Evolutionary conservation across 1,284 basidiomycete species (phyloP).

Genomic region (Chiua sp.): DNA sequence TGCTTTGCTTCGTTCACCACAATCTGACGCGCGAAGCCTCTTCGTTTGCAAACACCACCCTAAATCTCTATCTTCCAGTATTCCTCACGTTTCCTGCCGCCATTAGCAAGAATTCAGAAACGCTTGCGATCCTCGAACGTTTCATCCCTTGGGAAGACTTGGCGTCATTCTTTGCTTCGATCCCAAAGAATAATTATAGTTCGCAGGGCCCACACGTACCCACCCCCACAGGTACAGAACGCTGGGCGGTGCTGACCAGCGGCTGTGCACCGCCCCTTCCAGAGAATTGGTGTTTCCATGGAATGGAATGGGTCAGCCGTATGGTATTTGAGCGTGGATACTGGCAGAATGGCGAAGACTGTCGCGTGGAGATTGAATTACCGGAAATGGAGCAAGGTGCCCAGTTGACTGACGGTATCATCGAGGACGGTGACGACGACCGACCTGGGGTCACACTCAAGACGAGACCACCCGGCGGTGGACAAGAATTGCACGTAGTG

Average conservation of each 20-base stretch:
- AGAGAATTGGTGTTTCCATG: constrained; percentile 96
- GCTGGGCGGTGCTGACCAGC: constrained; percentile 66
- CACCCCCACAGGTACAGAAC: constrained; percentile 37
- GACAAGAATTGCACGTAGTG: constrained; percentile 77
- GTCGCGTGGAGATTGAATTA: constrained; percentile 80
- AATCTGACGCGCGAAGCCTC: constrained; percentile 67
- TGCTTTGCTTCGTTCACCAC: constrained; percentile 76
- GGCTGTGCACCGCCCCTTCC: constrained; percentile 77
- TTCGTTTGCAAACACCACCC: constrained; percentile 57
- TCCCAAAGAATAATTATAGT: constrained; percentile 62
- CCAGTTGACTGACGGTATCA: constrained; percentile 74
- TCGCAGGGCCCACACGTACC: constrained; percentile 45
- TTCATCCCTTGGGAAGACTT: constrained; percentile 88
- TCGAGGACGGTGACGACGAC: constrained; percentile 75
- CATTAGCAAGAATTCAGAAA: constrained; percentile 66
- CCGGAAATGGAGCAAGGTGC: constrained; percentile 65
- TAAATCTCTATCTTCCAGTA: constrained; percentile 89
- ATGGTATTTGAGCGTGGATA: constrained; percentile 91
- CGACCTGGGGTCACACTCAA: constrained; percentile 37
- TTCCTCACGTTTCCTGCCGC: constrained; percentile 90
- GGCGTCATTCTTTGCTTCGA: constrained; percentile 65
- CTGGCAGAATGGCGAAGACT: constrained; percentile 79
- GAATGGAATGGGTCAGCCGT: constrained; percentile 94
- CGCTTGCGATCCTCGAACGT: constrained; percentile 70
- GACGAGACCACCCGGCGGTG: constrained; percentile 57